Evolutionary conservation across 2,329 filamentous ascomycete species (phyloP).

Genomic region (Fusarium sp.): DNA sequence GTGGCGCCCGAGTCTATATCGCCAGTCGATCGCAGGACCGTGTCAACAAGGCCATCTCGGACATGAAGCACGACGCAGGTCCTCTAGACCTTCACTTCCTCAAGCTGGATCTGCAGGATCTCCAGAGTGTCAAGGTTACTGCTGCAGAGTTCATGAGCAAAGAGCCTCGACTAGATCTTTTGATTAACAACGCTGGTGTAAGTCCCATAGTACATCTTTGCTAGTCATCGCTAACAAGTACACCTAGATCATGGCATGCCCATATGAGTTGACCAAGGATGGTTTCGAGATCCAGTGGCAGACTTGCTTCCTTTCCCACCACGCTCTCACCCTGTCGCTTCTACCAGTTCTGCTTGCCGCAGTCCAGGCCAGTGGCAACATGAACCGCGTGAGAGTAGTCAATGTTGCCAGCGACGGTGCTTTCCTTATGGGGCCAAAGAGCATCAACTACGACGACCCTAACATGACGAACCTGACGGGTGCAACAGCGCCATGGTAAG

Average conservation of each 20-base stretch:
- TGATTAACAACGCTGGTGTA: conserved; percentile 44
- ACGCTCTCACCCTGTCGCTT: conserved; percentile 29
- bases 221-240: not conserved
- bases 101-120: conserved; percentile 35
- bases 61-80: conserved; percentile 18
- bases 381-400: conserved; percentile 34
- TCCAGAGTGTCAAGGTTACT: conserved; percentile 31
- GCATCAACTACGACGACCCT: conserved; percentile 35
- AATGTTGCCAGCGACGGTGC: conserved; percentile 41
- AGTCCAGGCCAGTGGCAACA: conserved; percentile 7
- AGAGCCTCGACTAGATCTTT: conserved; percentile 32
- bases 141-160: conserved; percentile 22
- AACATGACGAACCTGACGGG: conserved; percentile 34
- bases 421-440: conserved; percentile 22
- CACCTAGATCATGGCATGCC: conserved; percentile 39
- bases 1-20: conserved; percentile 35
- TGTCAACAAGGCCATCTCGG: conserved; percentile 30
- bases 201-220: conserved; percentile 3
- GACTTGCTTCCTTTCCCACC: conserved; percentile 34
- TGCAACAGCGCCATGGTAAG: conserved; percentile 28
- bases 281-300: conserved; percentile 39
- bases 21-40: conserved; percentile 34
- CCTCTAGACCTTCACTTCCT: conserved; percentile 37
- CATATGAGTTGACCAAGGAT: conserved; percentile 33
- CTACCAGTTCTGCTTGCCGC: conserved; percentile 28